These are phyloP conservation scores for Ramalina peruviana DNA, from an alignment of 495 filamentous ascomycete species.

Conservation along the genomic window DNA sequence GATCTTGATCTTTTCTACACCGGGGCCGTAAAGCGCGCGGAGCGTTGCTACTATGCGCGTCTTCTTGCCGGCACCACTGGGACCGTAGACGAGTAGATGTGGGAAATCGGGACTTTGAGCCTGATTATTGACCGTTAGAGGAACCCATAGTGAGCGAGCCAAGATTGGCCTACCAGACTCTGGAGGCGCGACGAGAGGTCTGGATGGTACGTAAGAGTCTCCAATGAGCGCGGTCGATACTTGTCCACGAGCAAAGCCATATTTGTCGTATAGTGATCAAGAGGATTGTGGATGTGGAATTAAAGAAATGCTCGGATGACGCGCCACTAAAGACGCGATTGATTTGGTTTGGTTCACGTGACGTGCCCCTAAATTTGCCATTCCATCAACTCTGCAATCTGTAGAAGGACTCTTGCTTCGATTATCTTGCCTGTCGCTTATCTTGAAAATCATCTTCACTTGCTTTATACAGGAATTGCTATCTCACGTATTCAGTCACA, in stretches of 20 bases:
- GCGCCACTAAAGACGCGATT: background rate
- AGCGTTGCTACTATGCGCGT: conserved; percentile 89
- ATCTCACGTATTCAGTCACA: background rate
- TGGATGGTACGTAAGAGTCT: conserved; percentile 74
- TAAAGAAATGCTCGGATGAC: background rate
- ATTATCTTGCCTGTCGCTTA: no score
- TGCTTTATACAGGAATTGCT: background rate
- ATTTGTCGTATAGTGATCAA: background rate
- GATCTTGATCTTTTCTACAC: conserved; percentile 95
- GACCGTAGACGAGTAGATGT: conserved; percentile 90
- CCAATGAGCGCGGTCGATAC: conserved; percentile 77
- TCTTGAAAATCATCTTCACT: no score
- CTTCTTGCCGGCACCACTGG: conserved; percentile 93
- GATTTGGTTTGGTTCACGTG: background rate
- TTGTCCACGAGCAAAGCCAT: conserved; percentile 89
- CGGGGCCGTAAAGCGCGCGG: conserved; percentile 80
- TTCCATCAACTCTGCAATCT: no score
- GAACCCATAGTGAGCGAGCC: conserved; percentile 11
- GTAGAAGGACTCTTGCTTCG: no score
- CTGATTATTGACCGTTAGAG: conserved; percentile 28
- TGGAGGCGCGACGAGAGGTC: conserved; percentile 78
- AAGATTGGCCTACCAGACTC: conserved; percentile 52
- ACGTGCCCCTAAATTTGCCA: background rate
- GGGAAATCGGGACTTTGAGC: conserved; percentile 95
- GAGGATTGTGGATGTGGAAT: background rate